Evolutionary conservation across 768 basidiomycete species (phyloP), one percentile per base, ranked within the genome.

Genomic region (Psilocybe tampanensis): DNA sequence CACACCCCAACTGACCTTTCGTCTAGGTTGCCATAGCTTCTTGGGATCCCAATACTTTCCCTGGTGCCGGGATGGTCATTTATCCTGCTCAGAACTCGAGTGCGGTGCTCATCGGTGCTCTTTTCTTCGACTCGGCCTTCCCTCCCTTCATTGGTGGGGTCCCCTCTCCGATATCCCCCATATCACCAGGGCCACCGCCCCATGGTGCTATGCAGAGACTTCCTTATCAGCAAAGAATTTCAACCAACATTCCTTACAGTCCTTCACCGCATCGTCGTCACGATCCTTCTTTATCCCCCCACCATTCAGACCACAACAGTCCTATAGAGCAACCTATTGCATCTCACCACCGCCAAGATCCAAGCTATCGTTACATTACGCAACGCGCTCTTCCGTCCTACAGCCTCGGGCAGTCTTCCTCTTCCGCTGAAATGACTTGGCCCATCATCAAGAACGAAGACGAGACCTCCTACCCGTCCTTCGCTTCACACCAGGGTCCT

Each of bases 21-120:
- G 42, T 18, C 24, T 57, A 83, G 84, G 77, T 82, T 61, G 83
- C 78, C 29, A 70, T 83, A 63, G 80, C 79, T 42, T 72, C 72
- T 62, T 86, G 83, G 83, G 76, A 76, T 60, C 72, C 71, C 34
- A 75, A 79, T 55, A 71, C 72, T 34, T 71, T 80, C 44, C 69
- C 70, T 48, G 80, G 80, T 34, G 76, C 79, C 56, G 82, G 82
- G 47, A 76, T 86, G 63, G 73, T 85, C 39, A 76, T 85, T 47
- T 80, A 79, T 58, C 82, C 83, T 39, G 75, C 80, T 26, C 74
- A 75, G 50, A 80, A 81, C 60, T 81, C 82, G 1, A 80, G 76
- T 55, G 77, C 79, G 18, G 65, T 83, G 44, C 74, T 84, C 19
- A 75, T 83, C 54, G 82, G 82, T 39, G 82, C 79, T 4, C 62